These are phyloP conservation scores for Crithidia bombi DNA, from an alignment of 208 protist species.

Conservation along the genomic window DNA sequence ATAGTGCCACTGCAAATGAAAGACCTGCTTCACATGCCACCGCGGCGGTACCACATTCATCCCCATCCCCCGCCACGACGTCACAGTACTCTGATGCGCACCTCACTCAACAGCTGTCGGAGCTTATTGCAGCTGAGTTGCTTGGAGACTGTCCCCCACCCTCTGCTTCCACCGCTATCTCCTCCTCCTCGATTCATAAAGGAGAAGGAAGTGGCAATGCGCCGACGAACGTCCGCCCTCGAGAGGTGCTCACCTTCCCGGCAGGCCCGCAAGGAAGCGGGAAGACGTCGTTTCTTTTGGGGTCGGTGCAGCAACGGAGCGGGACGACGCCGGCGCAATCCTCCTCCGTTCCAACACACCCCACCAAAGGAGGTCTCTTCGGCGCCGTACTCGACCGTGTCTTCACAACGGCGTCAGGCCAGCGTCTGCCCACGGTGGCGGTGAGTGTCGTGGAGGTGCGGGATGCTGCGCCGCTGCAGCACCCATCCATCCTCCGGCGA, in stretches of 20 bases:
- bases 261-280: slow-evolving; percentile 18
- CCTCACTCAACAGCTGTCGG: slow-evolving; percentile 14
- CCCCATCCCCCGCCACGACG: background rate
- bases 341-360: background rate
- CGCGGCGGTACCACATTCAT: background rate
- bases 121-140: slow-evolving; percentile 24
- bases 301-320: background rate
- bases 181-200: too few relatives aligned
- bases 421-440: slow-evolving; percentile 2
- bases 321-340: background rate
- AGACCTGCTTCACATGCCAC: too few relatives aligned
- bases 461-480: slow-evolving; percentile 32
- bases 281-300: slow-evolving; percentile 30
- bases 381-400: slow-evolving; percentile 27
- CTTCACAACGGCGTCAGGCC: background rate
- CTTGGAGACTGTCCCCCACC: background rate
- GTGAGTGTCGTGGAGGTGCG: slow-evolving; percentile 37
- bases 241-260: slow-evolving; percentile 33
- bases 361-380: slow-evolving; percentile 23
- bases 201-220: too few relatives aligned
- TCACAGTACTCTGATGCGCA: slow-evolving; percentile 21
- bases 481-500: slow-evolving; percentile 31
- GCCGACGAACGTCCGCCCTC: background rate
- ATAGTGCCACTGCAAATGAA: background rate
- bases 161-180: background rate